Evolutionary conservation across 805 yeast genomes (phyloP).

Genomic region (Candida oleophila): DNA sequence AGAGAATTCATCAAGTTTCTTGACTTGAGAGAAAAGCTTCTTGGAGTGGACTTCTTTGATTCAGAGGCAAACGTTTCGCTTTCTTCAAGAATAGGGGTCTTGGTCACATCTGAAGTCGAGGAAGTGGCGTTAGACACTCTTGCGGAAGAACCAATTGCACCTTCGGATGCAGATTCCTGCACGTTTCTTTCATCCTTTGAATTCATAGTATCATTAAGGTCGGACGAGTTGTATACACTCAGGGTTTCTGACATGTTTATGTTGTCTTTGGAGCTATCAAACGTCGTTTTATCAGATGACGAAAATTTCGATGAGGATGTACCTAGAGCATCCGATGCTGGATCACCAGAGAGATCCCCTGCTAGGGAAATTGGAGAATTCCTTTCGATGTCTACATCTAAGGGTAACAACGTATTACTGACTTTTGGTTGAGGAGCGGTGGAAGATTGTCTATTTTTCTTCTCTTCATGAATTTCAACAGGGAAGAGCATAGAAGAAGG

Average conservation of each 20-base stretch:
- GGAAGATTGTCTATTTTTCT: background rate
- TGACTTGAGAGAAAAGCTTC: constrained; percentile 4
- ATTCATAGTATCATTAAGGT: background rate
- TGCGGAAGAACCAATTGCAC: background rate
- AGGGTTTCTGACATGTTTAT: constrained; percentile 1
- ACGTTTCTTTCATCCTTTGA: background rate
- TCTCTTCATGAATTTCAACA: background rate
- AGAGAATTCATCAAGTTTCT: constrained; percentile 3
- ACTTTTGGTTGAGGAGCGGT: background rate
- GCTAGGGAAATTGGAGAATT: background rate
- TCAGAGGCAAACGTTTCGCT: constrained; percentile 1
- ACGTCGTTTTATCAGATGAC: background rate
- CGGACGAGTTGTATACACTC: constrained; percentile 1
- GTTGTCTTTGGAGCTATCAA: constrained; percentile 4
- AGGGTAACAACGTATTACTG: background rate
- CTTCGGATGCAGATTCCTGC: background rate
- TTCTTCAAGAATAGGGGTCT: constrained; percentile 4
- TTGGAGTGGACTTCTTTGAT: background rate
- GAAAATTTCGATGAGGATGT: background rate
- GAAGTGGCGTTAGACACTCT: background rate
- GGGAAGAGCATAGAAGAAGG: constrained; percentile 1
- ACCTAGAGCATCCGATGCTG: background rate
- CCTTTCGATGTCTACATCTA: background rate
- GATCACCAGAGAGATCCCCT: background rate
- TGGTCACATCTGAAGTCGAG: background rate